Percentiles rank a stretch among this genome's conserved stretches.
phyloP scores from a whole-genome alignment of 106 monocot genomes.

The Narthecium ossifragum region DNA sequence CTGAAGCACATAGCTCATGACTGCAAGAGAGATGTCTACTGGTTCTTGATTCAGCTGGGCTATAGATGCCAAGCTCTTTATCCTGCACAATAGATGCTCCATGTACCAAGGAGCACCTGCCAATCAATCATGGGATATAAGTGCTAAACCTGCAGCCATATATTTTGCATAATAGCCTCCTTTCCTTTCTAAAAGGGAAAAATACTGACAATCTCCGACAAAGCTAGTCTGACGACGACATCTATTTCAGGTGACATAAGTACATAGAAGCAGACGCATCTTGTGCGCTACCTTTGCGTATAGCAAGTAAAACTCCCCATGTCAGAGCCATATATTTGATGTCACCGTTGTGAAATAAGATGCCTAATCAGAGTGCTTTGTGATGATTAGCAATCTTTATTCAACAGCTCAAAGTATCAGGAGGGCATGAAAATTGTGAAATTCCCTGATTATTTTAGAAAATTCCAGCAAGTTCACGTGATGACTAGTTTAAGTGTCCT shows the following conservation, averaged over 20 bases:
- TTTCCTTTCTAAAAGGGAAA: not conserved
- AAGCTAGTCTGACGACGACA: not conserved
- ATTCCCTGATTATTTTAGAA: too few relatives aligned
- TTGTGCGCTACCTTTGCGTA: too few relatives aligned
- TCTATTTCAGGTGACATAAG: not conserved
- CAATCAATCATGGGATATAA: slow-evolving; percentile 91
- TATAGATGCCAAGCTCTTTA: slow-evolving; percentile 81
- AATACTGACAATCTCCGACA: not conserved
- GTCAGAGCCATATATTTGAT: too few relatives aligned
- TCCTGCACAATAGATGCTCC: slow-evolving; percentile 99
- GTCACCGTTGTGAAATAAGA: too few relatives aligned
- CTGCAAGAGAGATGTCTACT: slow-evolving; percentile 78
- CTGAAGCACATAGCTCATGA: slow-evolving; percentile 63
- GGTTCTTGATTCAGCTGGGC: slow-evolving; percentile 72
- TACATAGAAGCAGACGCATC: not conserved
- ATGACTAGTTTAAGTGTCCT: too few relatives aligned
- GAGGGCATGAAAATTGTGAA: too few relatives aligned
- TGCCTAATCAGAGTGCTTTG: too few relatives aligned
- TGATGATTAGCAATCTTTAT: too few relatives aligned
- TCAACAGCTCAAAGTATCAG: too few relatives aligned
- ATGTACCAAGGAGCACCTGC: slow-evolving; percentile 84
- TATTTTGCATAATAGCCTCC: slow-evolving; percentile 18
- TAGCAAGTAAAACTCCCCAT: too few relatives aligned
- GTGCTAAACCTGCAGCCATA: slow-evolving; percentile 55
- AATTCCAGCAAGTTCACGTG: too few relatives aligned